Base-by-base conservation (phyloP, 257 asterid genomes). In the Penstemon davidsonii region DNA sequence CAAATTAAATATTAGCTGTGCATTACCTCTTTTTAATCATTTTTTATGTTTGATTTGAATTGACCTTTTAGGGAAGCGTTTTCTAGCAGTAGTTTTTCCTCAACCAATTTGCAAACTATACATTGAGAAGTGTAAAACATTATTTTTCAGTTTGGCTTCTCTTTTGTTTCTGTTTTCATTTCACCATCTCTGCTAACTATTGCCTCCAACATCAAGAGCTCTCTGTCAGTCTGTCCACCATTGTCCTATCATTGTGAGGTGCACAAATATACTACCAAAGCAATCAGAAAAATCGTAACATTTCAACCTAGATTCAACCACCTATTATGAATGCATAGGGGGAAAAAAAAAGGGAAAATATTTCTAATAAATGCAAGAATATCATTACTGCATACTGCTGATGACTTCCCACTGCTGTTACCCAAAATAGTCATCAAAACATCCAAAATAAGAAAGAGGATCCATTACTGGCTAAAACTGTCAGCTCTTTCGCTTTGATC, bases 181-280 rank as follows among this genome's bases (percentile, higher is more conserved):
- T 47, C 55, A 59, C 61, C 46, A 13, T 69, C 52, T 58, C n/a
- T 60, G 55, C 51, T 67, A 18, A 52, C 64, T 71, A 19, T 55
- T 71, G 3, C 7, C 18, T 39, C 52, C 62, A 58, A 64, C 47
- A 49, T 37, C 12, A 64, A 46, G 46, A 64, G 68, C 57, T 43
- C 4, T 43, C 33, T 25, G 33, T 25, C 33, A 4, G 49, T 68
- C 75, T 33, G 49, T 12, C 64, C 10, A 12, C 62, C 7, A 43
- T 15, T 9, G 6, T 8, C 19, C 43, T 42, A 43, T 58, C 62
- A 13, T 57, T 72, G 64, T 52, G 57, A 66, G 50, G 12, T 18
- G 36, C 49, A 55, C 4, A 37, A 37, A 33, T 18, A 55, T 55
- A 9, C 42, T 55, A 55, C 41, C 8, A 8, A 46, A 6, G 9